Conservation (phyloP, 768 basidiomycete genomes). For the Boletus vermiculosoides region DNA sequence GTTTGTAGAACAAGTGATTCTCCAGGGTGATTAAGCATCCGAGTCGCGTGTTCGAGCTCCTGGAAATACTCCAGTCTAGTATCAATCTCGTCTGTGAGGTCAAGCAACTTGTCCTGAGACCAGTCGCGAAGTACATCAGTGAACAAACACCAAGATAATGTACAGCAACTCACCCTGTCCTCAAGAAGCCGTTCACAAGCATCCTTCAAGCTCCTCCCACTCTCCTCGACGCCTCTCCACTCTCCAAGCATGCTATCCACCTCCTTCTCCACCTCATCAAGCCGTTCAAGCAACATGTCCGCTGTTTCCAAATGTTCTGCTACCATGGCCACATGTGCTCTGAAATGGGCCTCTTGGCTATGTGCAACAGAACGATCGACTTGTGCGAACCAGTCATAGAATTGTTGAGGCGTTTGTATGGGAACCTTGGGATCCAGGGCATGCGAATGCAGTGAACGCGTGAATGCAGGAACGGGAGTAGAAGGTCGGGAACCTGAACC, state of each 20-base stretch:
- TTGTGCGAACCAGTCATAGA: constrained; percentile 93
- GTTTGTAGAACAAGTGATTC: constrained; percentile 87
- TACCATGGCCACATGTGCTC: constrained; percentile 77
- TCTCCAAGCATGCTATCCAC: constrained; percentile 81
- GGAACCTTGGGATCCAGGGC: constrained; percentile 73
- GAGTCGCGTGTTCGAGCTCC: constrained; percentile 88
- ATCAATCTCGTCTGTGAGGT: constrained; percentile 80
- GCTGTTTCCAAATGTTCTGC: constrained; percentile 76
- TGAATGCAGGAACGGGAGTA: constrained; percentile 33
- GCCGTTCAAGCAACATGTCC: constrained; percentile 65
- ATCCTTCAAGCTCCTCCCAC: constrained; percentile 86
- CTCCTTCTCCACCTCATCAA: constrained; percentile 71
- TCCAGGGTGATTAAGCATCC: constrained; percentile 92
- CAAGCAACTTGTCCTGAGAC: constrained; percentile 68
- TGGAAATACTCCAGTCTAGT: constrained; percentile 88
- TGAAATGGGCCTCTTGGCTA: constrained; percentile 91
- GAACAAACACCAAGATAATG: background rate
- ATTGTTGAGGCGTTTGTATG: constrained; percentile 89
- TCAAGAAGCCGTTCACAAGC: constrained; percentile 88
- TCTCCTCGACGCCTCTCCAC: constrained; percentile 87
- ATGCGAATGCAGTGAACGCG: constrained; percentile 37
- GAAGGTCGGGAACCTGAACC: constrained; percentile 45
- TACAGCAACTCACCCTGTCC: constrained; percentile 65
- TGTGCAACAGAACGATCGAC: constrained; percentile 90
- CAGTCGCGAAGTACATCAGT: constrained; percentile 1